Evolutionary conservation across 2,329 filamentous ascomycete genomes (phyloP), one percentile per base, ranked within the genome.

Genomic region (Penicillium palitans): DNA sequence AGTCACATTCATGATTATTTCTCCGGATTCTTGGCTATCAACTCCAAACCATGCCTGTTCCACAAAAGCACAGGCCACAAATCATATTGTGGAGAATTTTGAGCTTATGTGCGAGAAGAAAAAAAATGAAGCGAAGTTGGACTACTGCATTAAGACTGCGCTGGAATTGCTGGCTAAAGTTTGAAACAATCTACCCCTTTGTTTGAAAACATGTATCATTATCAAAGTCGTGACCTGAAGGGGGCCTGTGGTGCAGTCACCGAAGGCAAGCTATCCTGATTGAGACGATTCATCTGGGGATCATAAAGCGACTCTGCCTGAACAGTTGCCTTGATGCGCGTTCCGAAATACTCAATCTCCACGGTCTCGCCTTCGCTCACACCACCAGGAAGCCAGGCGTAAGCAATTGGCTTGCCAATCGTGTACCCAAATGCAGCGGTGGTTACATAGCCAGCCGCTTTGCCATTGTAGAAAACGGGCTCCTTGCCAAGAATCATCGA

Each of bases 401-500:
- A 87, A 0, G 83, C 85, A 13, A 87, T 76, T 0, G 85, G 84
- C 69, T 82, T 85, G 27, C 83, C 72, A 10, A 87, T 68, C 0
- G 81, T 84, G 64, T 84, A 87, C 0, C 82, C 85, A 65, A 87
- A 88, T 0, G 82, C 84, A 1, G 85, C 81, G 52, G 79, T 87
- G 2, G 84, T 87, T 27, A 88, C 76, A 60, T 88, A 88, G 0
- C 86, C 85, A 1, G 75, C 75, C 0, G 79, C 62, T 54, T 78
- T 71, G 9, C 78, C 79, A 2, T 79, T 68, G 15, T 77, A 62
- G 55, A 81, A 86, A 0, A 88, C 83, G 0, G 86, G 85, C 67
- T 88, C 85, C 66, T 87, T 87, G 6, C 85, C 85, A 1, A 88
- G 70, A 0, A 87, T 78, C 61, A 87, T 75, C 0, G 84, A 87